Evolutionary conservation across 768 basidiomycete genomes (phyloP).

Genomic region (Termitomyces sp.): DNA sequence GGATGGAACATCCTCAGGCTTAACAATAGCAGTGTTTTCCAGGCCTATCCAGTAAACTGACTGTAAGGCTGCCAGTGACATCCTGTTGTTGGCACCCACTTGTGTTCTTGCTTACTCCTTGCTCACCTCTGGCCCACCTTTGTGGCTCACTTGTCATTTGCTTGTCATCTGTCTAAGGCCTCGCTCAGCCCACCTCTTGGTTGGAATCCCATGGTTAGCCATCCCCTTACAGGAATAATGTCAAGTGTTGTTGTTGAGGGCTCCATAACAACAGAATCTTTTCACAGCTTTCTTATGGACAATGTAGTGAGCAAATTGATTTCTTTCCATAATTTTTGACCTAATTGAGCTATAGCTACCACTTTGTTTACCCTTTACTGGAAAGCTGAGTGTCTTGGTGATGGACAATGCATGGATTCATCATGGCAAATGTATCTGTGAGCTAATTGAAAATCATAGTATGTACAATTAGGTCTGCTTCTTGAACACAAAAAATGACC

Average conservation of each 20-base stretch:
- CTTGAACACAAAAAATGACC: neutral
- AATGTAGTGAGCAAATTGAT: conserved; percentile 19
- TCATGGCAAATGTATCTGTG: conserved; percentile 23
- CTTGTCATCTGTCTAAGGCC: too few species aligned
- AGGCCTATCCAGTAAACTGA: too few species aligned
- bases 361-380: conserved; percentile 23
- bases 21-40: too few species aligned
- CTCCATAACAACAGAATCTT: conserved; percentile 19
- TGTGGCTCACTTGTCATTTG: too few species aligned
- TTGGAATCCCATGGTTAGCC: too few species aligned
- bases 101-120: too few species aligned
- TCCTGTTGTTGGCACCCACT: too few species aligned
- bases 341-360: conserved; percentile 1
- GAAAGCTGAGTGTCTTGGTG: conserved; percentile 23
- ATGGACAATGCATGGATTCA: conserved; percentile 33
- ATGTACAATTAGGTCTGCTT: neutral
- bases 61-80: too few species aligned
- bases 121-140: too few species aligned
- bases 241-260: conserved; percentile 23
- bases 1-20: too few species aligned
- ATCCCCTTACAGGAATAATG: too few species aligned
- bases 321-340: neutral
- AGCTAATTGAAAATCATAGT: conserved; percentile 16
- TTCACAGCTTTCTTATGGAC: conserved; percentile 21
- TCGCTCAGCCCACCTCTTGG: too few species aligned